Evolutionary conservation across 495 filamentous ascomycete species (phyloP).

Genomic region (Xylaria acuta): DNA sequence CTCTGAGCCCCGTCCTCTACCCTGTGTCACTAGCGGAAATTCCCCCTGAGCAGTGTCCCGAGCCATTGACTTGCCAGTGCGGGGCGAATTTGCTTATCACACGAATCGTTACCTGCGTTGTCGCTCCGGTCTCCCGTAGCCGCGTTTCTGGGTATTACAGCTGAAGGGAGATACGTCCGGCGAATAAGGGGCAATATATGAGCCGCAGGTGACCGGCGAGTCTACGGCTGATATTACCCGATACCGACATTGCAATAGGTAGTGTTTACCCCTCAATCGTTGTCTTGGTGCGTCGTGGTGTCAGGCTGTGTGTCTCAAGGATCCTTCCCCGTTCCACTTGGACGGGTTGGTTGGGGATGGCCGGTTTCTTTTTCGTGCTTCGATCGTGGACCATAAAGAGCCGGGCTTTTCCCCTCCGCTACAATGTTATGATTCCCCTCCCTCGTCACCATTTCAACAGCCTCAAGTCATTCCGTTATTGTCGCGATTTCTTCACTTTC

Average conservation of each 20-base stretch:
- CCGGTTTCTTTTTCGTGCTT: conserved; percentile 11
- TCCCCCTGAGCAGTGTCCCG: not conserved
- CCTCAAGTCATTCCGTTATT: not conserved
- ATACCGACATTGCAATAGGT: conserved; percentile 19
- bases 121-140: conserved; percentile 18
- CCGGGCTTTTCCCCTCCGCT: conserved; percentile 28
- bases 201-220: conserved; percentile 18
- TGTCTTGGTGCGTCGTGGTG: conserved; percentile 2
- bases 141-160: conserved; percentile 3
- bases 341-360: not conserved
- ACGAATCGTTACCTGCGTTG: not conserved
- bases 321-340: conserved; percentile 10
- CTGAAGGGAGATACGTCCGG: not conserved
- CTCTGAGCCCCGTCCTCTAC: not conserved
- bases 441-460: conserved; percentile 27
- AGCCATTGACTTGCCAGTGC: not conserved
- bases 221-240: conserved; percentile 25
- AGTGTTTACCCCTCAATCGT: conserved; percentile 26
- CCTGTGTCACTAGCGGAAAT: not conserved
- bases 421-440: conserved; percentile 25
- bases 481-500: not conserved
- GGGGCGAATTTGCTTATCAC: conserved; percentile 4
- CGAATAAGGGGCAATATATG: conserved; percentile 11
- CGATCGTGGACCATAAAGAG: conserved; percentile 36
- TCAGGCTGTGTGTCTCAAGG: conserved; percentile 13